These are phyloP conservation scores for Trametes maxima DNA, from an alignment of 768 basidiomycete species.

Conservation along the genomic window DNA sequence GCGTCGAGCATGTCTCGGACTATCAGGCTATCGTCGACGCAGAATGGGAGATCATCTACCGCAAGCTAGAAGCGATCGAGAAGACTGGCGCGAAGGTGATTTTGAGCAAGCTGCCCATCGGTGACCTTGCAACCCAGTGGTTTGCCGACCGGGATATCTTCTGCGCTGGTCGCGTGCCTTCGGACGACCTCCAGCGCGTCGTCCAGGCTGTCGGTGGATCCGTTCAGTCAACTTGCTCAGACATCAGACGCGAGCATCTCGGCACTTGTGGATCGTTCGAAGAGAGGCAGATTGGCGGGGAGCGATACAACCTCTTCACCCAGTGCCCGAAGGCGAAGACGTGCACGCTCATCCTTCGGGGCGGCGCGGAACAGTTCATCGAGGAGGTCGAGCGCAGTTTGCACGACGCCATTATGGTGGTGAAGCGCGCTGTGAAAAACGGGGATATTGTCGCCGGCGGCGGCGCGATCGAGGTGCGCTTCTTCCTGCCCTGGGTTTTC, in stretches of 20 bases:
- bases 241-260: slow-evolving; percentile 87
- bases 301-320: slow-evolving; percentile 94
- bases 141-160: slow-evolving; percentile 99
- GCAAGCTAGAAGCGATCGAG: slow-evolving; percentile 94
- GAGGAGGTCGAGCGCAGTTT: slow-evolving; percentile 97
- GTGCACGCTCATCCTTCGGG: slow-evolving; percentile 90
- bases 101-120: slow-evolving; percentile 96
- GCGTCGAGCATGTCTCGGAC: slow-evolving; percentile 94
- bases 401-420: slow-evolving; percentile 99
- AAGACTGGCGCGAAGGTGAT: slow-evolving; percentile 97
- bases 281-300: slow-evolving; percentile 95
- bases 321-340: slow-evolving; percentile 93
- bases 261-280: slow-evolving; percentile 93
- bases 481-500: background rate
- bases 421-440: slow-evolving; percentile 94
- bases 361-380: slow-evolving; percentile 98
- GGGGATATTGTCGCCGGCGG: slow-evolving; percentile 97
- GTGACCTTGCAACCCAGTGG: slow-evolving; percentile 98
- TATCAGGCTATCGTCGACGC: slow-evolving; percentile 99
- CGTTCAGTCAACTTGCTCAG: slow-evolving; percentile 93
- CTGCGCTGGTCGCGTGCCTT: slow-evolving; percentile 94
- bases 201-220: slow-evolving; percentile 96
- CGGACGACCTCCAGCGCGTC: slow-evolving; percentile 88
- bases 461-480: slow-evolving; percentile 88
- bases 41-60: slow-evolving; percentile 99